Conservation (phyloP, 345 rosid species). For the Gossypium stocksii region DNA sequence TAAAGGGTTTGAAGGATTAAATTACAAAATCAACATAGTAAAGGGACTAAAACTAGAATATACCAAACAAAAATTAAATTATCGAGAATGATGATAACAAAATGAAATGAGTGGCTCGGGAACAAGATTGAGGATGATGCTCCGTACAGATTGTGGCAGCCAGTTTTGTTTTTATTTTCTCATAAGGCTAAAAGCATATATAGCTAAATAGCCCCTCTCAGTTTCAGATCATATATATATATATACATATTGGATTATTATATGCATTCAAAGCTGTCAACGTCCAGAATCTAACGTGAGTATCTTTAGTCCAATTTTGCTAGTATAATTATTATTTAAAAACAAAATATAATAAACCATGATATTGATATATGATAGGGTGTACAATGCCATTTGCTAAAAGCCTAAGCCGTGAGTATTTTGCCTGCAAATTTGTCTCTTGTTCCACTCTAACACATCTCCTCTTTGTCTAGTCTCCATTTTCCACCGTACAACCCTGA, state of each 20-base stretch:
- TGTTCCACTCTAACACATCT: background rate
- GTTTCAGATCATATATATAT: background rate
- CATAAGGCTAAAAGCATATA: background rate
- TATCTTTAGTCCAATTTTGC: conserved; percentile 25
- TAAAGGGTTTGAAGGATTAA: too few relatives aligned
- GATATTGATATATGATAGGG: background rate
- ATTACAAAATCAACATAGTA: too few relatives aligned
- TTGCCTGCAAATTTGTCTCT: conserved; percentile 18
- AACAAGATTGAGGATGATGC: background rate
- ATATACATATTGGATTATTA: too few relatives aligned
- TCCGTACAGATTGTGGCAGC: background rate
- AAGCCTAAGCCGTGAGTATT: conserved; percentile 9
- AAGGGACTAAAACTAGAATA: too few relatives aligned
- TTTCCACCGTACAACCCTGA: background rate
- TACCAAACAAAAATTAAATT: background rate
- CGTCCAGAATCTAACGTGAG: conserved; percentile 34
- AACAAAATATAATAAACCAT: background rate
- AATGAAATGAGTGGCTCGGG: background rate
- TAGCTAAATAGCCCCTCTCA: background rate
- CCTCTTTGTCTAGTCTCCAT: background rate
- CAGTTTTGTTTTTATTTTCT: background rate
- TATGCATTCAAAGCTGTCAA: conserved; percentile 24
- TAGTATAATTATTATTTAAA: too few relatives aligned
- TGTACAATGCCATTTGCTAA: background rate
- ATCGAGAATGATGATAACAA: background rate